phyloP scores from a whole-genome alignment of 2,329 filamentous ascomycete genomes.

The Juglanconis sp. region DNA sequence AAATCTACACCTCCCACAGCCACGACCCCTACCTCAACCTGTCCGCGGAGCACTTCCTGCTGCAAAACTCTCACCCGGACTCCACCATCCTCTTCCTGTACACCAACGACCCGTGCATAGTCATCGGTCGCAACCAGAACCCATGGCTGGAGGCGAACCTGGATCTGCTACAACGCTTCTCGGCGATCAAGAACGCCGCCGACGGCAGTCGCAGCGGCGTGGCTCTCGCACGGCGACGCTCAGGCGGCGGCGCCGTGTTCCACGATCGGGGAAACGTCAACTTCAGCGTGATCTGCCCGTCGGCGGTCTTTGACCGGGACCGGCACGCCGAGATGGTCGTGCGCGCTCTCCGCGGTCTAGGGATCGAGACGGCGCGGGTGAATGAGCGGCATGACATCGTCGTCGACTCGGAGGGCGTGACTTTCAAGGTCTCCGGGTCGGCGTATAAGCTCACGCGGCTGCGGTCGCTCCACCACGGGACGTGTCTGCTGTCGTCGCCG shows the following conservation, averaged over 20 bases:
- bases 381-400: conserved; percentile 95
- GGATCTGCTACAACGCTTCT: conserved; percentile 44
- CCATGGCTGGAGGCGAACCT: conserved; percentile 92
- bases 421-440: conserved; percentile 84
- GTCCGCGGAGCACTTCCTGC: conserved; percentile 86
- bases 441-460: conserved; percentile 87
- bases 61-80: conserved; percentile 68
- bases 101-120: conserved; percentile 79
- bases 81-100: conserved; percentile 85
- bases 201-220: conserved; percentile 30
- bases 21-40: conserved; percentile 84
- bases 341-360: conserved; percentile 64
- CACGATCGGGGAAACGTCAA: conserved; percentile 93
- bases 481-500: conserved; percentile 75
- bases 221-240: conserved; percentile 74
- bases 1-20: conserved; percentile 70
- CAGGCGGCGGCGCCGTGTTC: conserved; percentile 89
- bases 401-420: conserved; percentile 38
- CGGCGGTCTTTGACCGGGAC: conserved; percentile 73
- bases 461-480: conserved; percentile 87
- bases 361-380: conserved; percentile 62
- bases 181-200: conserved; percentile 11
- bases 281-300: conserved; percentile 86
- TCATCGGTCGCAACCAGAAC: conserved; percentile 96
- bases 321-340: conserved; percentile 92